phyloP scores from a whole-genome alignment of 345 rosid genomes.

The Lumnitzera littorea region DNA sequence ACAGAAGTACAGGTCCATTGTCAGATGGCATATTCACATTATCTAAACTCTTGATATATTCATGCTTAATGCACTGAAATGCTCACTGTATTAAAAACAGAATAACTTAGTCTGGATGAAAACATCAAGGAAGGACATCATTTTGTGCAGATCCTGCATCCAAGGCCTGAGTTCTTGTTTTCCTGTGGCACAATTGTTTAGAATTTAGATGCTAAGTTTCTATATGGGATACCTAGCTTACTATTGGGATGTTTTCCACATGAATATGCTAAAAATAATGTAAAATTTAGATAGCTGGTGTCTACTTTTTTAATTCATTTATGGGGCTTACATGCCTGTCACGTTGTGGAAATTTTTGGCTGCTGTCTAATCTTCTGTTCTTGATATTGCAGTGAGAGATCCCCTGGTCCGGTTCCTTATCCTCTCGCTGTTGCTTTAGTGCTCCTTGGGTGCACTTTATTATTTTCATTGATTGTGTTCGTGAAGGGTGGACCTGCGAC shows the following conservation, averaged over 20 bases:
- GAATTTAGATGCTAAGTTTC: too few relatives aligned
- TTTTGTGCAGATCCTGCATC: too few relatives aligned
- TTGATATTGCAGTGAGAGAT: conserved; percentile 53
- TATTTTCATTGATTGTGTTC: conserved; percentile 64
- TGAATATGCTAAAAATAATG: too few relatives aligned
- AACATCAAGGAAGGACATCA: too few relatives aligned
- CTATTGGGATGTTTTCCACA: too few relatives aligned
- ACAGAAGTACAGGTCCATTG: neutral
- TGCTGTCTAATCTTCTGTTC: neutral
- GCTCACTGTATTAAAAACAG: neutral
- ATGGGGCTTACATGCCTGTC: too few relatives aligned
- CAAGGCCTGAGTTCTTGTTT: neutral
- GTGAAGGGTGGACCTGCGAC: conserved; percentile 70
- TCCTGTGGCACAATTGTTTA: too few relatives aligned
- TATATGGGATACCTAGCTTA: too few relatives aligned
- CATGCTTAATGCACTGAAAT: neutral
- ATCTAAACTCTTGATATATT: neutral
- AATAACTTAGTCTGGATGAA: too few relatives aligned
- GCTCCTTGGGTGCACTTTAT: conserved; percentile 64
- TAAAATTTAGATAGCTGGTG: too few relatives aligned
- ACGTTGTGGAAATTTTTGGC: too few relatives aligned
- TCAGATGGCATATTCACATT: neutral
- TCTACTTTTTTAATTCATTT: too few relatives aligned
- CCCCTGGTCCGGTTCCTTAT: conserved; percentile 56
- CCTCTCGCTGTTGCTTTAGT: conserved; percentile 65